Evolutionary conservation across 306 rosid genomes (phyloP), one percentile per base, ranked within the genome.

Genomic region (Cicer pinnatifidum): DNA sequence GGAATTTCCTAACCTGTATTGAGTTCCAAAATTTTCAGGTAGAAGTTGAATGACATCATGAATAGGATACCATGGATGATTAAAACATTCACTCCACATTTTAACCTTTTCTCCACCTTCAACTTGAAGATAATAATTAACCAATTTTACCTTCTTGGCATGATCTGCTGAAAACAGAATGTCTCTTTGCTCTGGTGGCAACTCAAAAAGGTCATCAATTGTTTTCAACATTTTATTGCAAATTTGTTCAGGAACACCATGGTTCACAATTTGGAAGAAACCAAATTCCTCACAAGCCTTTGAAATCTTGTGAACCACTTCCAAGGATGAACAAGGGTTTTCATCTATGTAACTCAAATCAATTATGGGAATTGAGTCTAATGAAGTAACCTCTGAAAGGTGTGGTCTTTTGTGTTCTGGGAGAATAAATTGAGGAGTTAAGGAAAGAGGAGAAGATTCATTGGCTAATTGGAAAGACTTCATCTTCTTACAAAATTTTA

Each of bases 61-160:
- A 20, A 13, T 9, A n/a, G 83, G 87, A 51, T 76, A 51, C 86
- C 86, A 86, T 4, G 46, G 60, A 76, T 86, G 87, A 13, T 20
- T 4, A 52, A 88, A 84, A 64, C 65, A 45, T 85, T 86, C 88
- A 81, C 90, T 82, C 88, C 84, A 89, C 80, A 81, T 82, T 0
- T 56, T 70, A 39, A 75, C 71, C 44, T 84, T 84, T 84, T 72
- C 93, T 76, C 86, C 85, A 81, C 80, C 84, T 63, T 82, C 79
- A 1, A 33, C 71, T 6, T 82, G 46, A 39, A 82, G 77, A 57
- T 72, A 57, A 41, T 46, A 82, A 45, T 80, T 78, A 73, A 43
- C 50, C 11, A 84, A 54, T 51, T 61, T 84, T 1, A 75, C 79
- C 10, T 41, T 66, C 73, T 81, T 84, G 53, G 58, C 48, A 41